Conservation (phyloP, 805 yeast genomes). For the Cyberlindnera subsufficiens region DNA sequence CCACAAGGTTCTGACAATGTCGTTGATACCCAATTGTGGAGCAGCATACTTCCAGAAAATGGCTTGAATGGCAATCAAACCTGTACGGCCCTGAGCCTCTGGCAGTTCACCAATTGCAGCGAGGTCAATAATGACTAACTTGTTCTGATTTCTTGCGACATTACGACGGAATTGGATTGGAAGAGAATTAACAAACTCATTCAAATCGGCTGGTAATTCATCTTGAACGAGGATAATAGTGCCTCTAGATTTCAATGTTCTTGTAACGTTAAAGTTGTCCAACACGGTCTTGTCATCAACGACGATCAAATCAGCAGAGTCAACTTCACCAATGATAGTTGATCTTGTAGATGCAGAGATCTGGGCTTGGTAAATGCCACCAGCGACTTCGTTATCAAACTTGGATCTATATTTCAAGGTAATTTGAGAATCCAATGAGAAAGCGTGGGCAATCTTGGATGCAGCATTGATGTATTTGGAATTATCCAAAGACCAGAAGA, state of each 20-base stretch:
- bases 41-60: constrained; percentile 73
- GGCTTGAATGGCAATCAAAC: constrained; percentile 68
- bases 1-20: constrained; percentile 69
- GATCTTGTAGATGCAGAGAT: constrained; percentile 13
- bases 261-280: constrained; percentile 53
- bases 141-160: constrained; percentile 46
- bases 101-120: constrained; percentile 59
- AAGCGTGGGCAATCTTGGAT: constrained; percentile 58
- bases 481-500: constrained; percentile 68
- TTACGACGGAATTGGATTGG: constrained; percentile 47
- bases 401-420: constrained; percentile 52
- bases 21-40: constrained; percentile 52
- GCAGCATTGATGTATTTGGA: constrained; percentile 50
- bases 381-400: constrained; percentile 65
- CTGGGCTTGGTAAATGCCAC: constrained; percentile 74
- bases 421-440: constrained; percentile 56
- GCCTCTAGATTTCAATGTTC: constrained; percentile 52
- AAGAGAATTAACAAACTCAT: constrained; percentile 46
- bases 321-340: constrained; percentile 32
- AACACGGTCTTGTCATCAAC: constrained; percentile 58
- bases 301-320: constrained; percentile 56
- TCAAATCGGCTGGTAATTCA: constrained; percentile 31
- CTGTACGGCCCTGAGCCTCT: constrained; percentile 71
- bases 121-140: constrained; percentile 55
- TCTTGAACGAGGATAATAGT: constrained; percentile 40